Evolutionary conservation across 73 alveolate genomes (phyloP).

Genomic region (Paramecium biaurelia): DNA sequence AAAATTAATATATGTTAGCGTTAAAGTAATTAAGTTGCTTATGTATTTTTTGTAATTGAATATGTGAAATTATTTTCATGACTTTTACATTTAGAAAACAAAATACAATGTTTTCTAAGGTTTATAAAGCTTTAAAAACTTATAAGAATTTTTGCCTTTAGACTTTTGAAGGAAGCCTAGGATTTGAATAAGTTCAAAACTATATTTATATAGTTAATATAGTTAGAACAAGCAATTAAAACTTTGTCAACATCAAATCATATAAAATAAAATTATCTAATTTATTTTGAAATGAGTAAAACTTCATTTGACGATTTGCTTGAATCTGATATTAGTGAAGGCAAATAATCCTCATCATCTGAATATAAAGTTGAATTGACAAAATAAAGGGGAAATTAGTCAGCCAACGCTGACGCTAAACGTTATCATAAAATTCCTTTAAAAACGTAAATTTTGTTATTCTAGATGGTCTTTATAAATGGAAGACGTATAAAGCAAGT

Average conservation of each 20-base stretch:
- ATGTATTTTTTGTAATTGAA: not conserved
- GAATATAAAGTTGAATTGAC: not conserved
- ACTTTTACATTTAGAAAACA: not conserved
- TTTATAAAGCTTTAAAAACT: too few relatives aligned
- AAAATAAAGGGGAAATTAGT: not conserved
- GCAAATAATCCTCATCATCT: not conserved
- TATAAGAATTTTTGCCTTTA: too few relatives aligned
- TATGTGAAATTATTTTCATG: not conserved
- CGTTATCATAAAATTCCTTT: constrained; percentile 20
- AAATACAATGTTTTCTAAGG: not conserved
- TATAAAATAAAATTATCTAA: not conserved
- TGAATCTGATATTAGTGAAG: not conserved
- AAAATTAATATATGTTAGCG: not conserved
- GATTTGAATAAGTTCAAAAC: not conserved
- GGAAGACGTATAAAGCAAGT: constrained; percentile 16
- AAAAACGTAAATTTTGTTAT: not conserved
- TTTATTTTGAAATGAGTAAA: not conserved
- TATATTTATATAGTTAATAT: not conserved
- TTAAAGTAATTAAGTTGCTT: not conserved
- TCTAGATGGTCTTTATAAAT: not conserved
- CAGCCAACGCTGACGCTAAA: constrained; percentile 4
- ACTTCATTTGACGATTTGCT: not conserved
- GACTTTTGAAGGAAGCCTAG: not conserved
- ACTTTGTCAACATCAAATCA: not conserved
- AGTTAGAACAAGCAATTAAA: not conserved